Evolutionary conservation across 1,139 yeast species (phyloP).

Genomic region (Yamadazyma trypodendri): DNA sequence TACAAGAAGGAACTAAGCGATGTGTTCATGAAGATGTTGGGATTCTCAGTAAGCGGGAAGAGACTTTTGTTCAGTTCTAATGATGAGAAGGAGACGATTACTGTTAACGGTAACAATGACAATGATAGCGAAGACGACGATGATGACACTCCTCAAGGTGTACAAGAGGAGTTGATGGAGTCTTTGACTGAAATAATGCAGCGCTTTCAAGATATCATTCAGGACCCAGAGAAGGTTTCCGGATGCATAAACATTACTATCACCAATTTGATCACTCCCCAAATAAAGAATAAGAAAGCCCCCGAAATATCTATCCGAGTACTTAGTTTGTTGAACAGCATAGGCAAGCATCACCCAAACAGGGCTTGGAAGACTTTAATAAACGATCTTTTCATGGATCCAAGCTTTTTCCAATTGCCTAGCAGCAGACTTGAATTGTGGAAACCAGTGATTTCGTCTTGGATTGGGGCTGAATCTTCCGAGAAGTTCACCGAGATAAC

Average conservation of each 20-base stretch:
- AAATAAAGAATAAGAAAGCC: slow-evolving; percentile 39
- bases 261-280: slow-evolving; percentile 43
- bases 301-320: slow-evolving; percentile 31
- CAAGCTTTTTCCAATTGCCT: slow-evolving; percentile 40
- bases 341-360: slow-evolving; percentile 36
- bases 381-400: slow-evolving; percentile 52
- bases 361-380: slow-evolving; percentile 55
- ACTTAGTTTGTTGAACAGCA: slow-evolving; percentile 35
- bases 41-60: slow-evolving; percentile 24
- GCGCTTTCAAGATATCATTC: slow-evolving; percentile 40
- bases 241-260: slow-evolving; percentile 45
- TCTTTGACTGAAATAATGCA: slow-evolving; percentile 38
- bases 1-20: slow-evolving; percentile 68
- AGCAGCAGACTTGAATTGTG: slow-evolving; percentile 36
- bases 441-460: slow-evolving; percentile 49
- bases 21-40: slow-evolving; percentile 54
- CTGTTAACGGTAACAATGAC: slow-evolving; percentile 1
- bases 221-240: slow-evolving; percentile 53
- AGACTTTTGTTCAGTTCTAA: slow-evolving; percentile 12
- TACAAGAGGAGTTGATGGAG: slow-evolving; percentile 37
- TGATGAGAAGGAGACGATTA: slow-evolving; percentile 9
- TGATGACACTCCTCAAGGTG: slow-evolving; percentile 11
- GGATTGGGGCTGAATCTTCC: slow-evolving; percentile 55
- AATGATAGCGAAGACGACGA: slow-evolving; percentile 9
- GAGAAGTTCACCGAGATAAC: slow-evolving; percentile 61